Evolutionary conservation across 768 basidiomycete genomes (phyloP).

Genomic region (Kwoniella botswanensis): DNA sequence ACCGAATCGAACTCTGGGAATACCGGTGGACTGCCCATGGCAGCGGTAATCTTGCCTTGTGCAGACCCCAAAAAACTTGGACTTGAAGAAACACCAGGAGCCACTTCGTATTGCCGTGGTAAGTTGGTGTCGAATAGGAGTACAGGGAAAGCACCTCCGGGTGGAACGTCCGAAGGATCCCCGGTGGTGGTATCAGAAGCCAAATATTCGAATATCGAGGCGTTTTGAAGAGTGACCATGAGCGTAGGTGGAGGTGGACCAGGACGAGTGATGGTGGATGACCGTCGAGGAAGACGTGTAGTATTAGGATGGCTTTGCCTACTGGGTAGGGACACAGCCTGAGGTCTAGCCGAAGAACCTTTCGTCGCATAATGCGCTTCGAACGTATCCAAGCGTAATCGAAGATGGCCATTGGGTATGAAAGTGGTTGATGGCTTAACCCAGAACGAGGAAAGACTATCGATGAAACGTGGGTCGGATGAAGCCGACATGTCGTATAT

Average conservation of each 20-base stretch:
- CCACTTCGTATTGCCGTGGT: slow-evolving; percentile 64
- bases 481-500: slow-evolving; percentile 38
- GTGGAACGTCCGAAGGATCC: slow-evolving; percentile 31
- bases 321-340: background rate
- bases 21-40: background rate
- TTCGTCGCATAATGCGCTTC: slow-evolving; percentile 28
- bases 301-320: slow-evolving; percentile 7
- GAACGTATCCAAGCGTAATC: slow-evolving; percentile 37
- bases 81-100: slow-evolving; percentile 6
- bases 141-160: slow-evolving; percentile 63
- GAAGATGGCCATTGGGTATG: slow-evolving; percentile 47
- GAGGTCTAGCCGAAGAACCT: slow-evolving; percentile 9
- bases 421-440: slow-evolving; percentile 35
- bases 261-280: slow-evolving; percentile 17
- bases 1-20: slow-evolving; percentile 53
- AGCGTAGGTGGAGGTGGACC: slow-evolving; percentile 22
- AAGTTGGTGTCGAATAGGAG: slow-evolving; percentile 76
- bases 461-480: background rate
- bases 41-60: too few relatives aligned
- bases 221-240: slow-evolving; percentile 30
- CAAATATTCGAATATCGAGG: slow-evolving; percentile 53
- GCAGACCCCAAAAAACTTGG: background rate
- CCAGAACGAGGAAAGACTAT: slow-evolving; percentile 36
- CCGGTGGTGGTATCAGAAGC: slow-evolving; percentile 25
- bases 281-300: slow-evolving; percentile 6